A percentile compares a stretch with the other conserved stretches of the same genome.
phyloP scores from a whole-genome alignment of 306 rosid genomes.

The Luffa aegyptiaca region DNA sequence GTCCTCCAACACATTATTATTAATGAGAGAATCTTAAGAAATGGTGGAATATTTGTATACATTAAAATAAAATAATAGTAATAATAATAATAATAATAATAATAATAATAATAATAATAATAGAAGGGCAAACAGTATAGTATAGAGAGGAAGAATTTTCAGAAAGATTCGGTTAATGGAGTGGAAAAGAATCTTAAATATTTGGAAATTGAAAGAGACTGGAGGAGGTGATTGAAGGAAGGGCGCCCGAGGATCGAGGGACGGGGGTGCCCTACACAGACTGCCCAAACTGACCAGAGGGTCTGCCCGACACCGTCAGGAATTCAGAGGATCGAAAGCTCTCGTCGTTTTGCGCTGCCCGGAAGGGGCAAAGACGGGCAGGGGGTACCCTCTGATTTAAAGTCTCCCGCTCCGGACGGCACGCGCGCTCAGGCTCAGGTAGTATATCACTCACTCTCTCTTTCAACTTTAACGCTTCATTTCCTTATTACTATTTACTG shows the following conservation, averaged over 20 bases:
- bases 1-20: no score
- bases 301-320: conserved; percentile 13
- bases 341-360: conserved; percentile 52
- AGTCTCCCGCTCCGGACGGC: conserved; percentile 55
- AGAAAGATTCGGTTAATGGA: conserved; percentile 14
- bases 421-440: conserved; percentile 50
- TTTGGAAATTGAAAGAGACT: not conserved
- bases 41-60: not conserved
- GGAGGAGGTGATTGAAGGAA: conserved; percentile 9
- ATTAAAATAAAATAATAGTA: no score
- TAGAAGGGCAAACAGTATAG: not conserved
- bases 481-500: not conserved
- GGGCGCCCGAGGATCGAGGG: conserved; percentile 40
- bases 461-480: not conserved
- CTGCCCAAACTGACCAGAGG: conserved; percentile 35
- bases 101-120: no score
- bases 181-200: not conserved
- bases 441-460: not conserved
- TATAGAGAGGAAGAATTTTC: not conserved
- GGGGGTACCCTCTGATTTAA: not conserved
- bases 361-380: not conserved
- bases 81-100: no score
- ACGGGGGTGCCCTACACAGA: conserved; percentile 20
- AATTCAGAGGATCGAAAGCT: conserved; percentile 10
- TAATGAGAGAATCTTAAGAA: no score